phyloP scores from a whole-genome alignment of 2,329 filamentous ascomycete genomes.

The Pseudomassariella vexata region DNA sequence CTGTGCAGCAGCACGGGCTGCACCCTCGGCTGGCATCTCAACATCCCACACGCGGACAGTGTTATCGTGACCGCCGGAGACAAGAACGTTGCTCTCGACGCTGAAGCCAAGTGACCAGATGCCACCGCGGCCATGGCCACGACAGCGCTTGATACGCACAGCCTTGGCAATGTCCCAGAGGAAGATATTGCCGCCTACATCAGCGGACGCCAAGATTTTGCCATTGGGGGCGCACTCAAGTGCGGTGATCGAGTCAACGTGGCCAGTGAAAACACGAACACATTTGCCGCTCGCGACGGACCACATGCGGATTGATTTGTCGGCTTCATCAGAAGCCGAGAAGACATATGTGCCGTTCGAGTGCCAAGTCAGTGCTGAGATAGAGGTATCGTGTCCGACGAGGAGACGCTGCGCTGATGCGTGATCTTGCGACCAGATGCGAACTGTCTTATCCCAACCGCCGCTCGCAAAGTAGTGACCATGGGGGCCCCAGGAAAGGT shows the following conservation, averaged over 20 bases:
- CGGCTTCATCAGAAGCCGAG: conserved; percentile 75
- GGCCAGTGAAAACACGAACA: conserved; percentile 87
- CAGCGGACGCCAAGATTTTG: conserved; percentile 84
- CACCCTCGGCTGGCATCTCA: conserved; percentile 61
- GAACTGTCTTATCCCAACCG: conserved; percentile 83
- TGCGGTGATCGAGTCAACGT: conserved; percentile 80
- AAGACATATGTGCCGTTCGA: conserved; percentile 92
- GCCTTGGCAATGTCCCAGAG: conserved; percentile 93
- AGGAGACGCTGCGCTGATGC: conserved; percentile 84
- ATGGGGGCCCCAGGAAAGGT: conserved; percentile 83
- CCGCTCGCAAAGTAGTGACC: conserved; percentile 92
- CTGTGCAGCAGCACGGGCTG: conserved; percentile 28
- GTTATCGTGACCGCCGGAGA: conserved; percentile 85
- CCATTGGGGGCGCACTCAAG: conserved; percentile 83
- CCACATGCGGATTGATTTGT: conserved; percentile 98
- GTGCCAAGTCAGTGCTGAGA: conserved; percentile 91
- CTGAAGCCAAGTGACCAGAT: conserved; percentile 93
- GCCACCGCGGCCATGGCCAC: conserved; percentile 87
- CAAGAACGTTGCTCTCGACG: conserved; percentile 83
- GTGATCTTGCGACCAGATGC: conserved; percentile 89
- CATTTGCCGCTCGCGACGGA: conserved; percentile 80
- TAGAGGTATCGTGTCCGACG: conserved; percentile 86
- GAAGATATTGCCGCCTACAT: conserved; percentile 82
- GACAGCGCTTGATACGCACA: conserved; percentile 81
- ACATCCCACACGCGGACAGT: conserved; percentile 96